Conservation (phyloP, 768 basidiomycete species). For the Calocera viscosa region DNA sequence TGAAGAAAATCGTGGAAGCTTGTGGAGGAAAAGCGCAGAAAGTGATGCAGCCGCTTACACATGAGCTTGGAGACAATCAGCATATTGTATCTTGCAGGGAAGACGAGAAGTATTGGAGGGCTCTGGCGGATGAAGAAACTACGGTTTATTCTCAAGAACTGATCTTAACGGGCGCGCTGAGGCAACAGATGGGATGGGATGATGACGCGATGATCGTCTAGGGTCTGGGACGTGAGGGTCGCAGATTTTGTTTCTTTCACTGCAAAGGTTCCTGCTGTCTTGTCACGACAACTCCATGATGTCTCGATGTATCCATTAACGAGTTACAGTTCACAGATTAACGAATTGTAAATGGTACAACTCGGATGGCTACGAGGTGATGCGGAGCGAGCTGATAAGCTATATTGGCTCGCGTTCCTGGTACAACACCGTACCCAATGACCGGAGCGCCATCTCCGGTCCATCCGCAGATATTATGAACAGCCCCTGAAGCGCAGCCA, state of each 20-base stretch:
- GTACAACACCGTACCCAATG: neutral
- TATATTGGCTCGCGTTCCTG: neutral
- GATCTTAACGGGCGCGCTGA: conserved; percentile 48
- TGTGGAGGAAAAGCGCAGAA: conserved; percentile 58
- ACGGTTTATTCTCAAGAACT: conserved; percentile 60
- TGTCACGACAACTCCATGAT: too few species aligned
- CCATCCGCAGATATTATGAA: conserved; percentile 59
- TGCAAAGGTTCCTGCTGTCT: too few species aligned
- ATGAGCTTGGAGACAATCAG: conserved; percentile 29
- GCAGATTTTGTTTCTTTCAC: too few species aligned
- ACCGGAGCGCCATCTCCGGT: conserved; percentile 17
- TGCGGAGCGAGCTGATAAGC: neutral
- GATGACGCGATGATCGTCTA: conserved; percentile 18
- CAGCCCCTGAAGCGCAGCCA: conserved; percentile 90
- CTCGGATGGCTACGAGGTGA: too few species aligned
- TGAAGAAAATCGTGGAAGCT: conserved; percentile 56
- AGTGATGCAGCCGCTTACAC: neutral
- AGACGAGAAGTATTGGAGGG: conserved; percentile 55
- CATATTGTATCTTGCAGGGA: conserved; percentile 54
- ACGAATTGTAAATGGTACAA: too few species aligned
- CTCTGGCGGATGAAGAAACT: conserved; percentile 39
- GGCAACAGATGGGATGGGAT: conserved; percentile 57
- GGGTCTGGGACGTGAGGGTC: neutral
- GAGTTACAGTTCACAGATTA: too few species aligned
- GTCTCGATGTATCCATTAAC: too few species aligned